Conservation (phyloP, 1,139 yeast species). For the Magnusiomyces sp. region DNA sequence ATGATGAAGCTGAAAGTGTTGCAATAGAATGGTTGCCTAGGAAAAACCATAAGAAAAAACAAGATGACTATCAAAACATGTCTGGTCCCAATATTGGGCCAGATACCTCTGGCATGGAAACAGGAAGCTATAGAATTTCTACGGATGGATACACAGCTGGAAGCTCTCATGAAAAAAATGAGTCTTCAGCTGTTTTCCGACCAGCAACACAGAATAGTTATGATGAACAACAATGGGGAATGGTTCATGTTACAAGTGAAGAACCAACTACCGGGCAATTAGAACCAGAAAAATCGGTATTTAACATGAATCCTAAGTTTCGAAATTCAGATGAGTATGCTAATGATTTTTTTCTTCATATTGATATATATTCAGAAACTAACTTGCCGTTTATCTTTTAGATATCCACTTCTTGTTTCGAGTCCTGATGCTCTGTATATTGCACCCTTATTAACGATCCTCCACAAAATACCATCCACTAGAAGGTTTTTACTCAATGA, state of each 20-base stretch:
- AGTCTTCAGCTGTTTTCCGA: slow-evolving; percentile 15
- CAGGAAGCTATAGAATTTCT: too few species aligned
- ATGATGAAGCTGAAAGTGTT: not conserved
- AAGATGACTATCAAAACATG: not conserved
- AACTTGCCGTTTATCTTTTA: not conserved
- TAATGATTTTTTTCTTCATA: not conserved
- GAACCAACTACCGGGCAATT: slow-evolving; percentile 5
- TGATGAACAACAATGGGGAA: slow-evolving; percentile 24
- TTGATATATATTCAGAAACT: slow-evolving; percentile 10
- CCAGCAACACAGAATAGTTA: slow-evolving; percentile 25
- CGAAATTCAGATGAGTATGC: slow-evolving; percentile 13
- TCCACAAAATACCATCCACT: slow-evolving; percentile 38
- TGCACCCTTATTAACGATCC: slow-evolving; percentile 37
- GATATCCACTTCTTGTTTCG: slow-evolving; percentile 35
- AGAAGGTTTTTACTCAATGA: slow-evolving; percentile 32
- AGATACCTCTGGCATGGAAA: not conserved
- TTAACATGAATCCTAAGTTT: slow-evolving; percentile 6
- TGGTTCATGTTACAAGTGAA: slow-evolving; percentile 18
- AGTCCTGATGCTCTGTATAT: slow-evolving; percentile 30
- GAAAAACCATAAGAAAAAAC: not conserved
- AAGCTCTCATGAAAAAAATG: slow-evolving; percentile 1
- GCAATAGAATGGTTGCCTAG: too few species aligned
- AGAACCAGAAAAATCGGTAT: slow-evolving; percentile 8
- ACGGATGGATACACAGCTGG: not conserved
- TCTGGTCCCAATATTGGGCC: not conserved